These are phyloP conservation scores for Diaporthe capsici DNA, from an alignment of 2,329 filamentous ascomycete species.

Conservation along the genomic window DNA sequence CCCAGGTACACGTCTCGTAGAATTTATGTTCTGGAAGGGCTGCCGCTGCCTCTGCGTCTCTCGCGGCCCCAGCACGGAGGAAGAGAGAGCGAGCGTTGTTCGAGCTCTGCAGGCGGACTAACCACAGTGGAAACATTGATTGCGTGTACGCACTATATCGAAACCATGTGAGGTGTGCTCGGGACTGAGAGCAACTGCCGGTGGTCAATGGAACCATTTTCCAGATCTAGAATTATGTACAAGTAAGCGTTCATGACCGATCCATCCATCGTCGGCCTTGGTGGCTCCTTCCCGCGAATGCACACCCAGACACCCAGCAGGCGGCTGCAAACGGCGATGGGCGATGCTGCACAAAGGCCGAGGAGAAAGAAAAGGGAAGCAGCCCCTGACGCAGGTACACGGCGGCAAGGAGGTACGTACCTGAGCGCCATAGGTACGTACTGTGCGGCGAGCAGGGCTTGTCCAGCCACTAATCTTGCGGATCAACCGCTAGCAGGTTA, in stretches of 20 bases:
- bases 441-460: background rate
- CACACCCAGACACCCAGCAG: slow-evolving; percentile 2
- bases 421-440: slow-evolving; percentile 8
- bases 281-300: slow-evolving; percentile 17
- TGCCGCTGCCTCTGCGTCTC: background rate
- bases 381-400: slow-evolving; percentile 32
- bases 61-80: background rate
- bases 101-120: background rate
- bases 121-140: background rate
- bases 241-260: background rate
- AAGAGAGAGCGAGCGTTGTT: background rate
- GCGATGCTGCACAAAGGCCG: slow-evolving; percentile 8
- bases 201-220: background rate
- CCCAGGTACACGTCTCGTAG: background rate
- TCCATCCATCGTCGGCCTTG: background rate
- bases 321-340: slow-evolving; percentile 28
- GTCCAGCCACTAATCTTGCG: slow-evolving; percentile 32
- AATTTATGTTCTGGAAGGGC: background rate
- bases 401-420: slow-evolving; percentile 18
- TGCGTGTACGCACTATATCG: background rate
- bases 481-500: slow-evolving; percentile 25
- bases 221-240: background rate
- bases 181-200: slow-evolving; percentile 29
- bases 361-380: background rate
- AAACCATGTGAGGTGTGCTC: background rate